Evolutionary conservation across 805 yeast species (phyloP), one percentile per base, ranked within the genome.

Genomic region (Starmerella bombi): DNA sequence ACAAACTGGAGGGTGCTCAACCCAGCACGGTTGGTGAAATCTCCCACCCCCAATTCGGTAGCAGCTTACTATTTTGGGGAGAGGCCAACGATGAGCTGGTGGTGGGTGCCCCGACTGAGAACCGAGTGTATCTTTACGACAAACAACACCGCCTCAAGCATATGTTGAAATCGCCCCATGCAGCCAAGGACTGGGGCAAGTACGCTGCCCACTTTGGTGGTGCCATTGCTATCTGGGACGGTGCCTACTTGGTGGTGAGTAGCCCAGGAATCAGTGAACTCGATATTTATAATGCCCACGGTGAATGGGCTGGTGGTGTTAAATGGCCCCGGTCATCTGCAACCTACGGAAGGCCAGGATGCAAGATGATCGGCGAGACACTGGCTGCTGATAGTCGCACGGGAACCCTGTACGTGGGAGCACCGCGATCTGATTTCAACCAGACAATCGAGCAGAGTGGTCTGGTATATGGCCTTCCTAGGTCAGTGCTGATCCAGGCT

Each of bases 211-310:
- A 64, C 34, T 72, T 70, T 49, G 81, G 81, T 0, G 50, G 61
- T 0, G 48, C 59, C 2, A 44, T 71, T 32, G 56, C 59, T 0
- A 42, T 53, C 5, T 61, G 54, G 4, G 27, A 51, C 1, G 61
- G 66, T 8, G 12, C 7, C 5, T 61, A 63, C 36, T 53, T 75
- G 6, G 63, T 68, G 0, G 63, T 72, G 3, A 55, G 73, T 1
- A 66, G 70, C 38, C 80, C 81, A 0, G 80, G 81, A 0, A 31
- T 53, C 0, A 71, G 75, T 3, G 44, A 51, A 1, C 36, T 76
- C 1, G 62, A 64, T 35, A 41, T 73, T 5, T 71, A 57, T 43
- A 48, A 51, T 12, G 49, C 52, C 21, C 43, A 49, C 3, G 48
- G 50, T 3, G 22, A 46, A 31, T n/a, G 53, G 43, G 20, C 28